Percentiles rank a stretch among this genome's conserved stretches.
These are phyloP conservation scores for Neonectria ditissima DNA, from an alignment of 2,329 filamentous ascomycete genomes.

Conservation along the genomic window DNA sequence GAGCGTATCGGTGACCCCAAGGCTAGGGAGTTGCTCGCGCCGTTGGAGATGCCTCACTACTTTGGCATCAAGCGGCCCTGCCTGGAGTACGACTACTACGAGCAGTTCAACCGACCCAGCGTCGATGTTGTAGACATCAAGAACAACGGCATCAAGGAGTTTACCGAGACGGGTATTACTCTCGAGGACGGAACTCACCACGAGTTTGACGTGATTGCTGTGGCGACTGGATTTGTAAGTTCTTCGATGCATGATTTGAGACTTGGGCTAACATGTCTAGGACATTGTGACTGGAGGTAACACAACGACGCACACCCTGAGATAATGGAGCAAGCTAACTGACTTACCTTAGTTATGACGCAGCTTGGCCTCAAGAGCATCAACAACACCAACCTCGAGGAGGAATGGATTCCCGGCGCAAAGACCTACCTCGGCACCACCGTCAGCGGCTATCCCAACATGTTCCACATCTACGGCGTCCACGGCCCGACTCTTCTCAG, in stretches of 20 bases:
- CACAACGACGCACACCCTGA: neutral
- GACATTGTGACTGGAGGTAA: slow-evolving; percentile 52
- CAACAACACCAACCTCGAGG: slow-evolving; percentile 50
- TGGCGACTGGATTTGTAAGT: slow-evolving; percentile 61
- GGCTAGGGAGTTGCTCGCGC: slow-evolving; percentile 64
- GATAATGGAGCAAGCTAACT: slow-evolving; percentile 8
- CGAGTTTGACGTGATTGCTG: slow-evolving; percentile 58
- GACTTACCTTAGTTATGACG: slow-evolving; percentile 52
- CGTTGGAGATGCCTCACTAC: slow-evolving; percentile 62
- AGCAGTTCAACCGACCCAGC: slow-evolving; percentile 58
- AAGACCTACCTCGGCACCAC: slow-evolving; percentile 60
- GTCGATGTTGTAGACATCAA: slow-evolving; percentile 59
- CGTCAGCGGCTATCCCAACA: slow-evolving; percentile 60
- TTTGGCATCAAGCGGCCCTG: slow-evolving; percentile 66
- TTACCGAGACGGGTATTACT: slow-evolving; percentile 56
- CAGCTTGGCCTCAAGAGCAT: slow-evolving; percentile 59
- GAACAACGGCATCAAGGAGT: slow-evolving; percentile 54
- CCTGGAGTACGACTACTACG: slow-evolving; percentile 58
- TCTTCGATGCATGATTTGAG: neutral
- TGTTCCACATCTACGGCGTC: slow-evolving; percentile 66
- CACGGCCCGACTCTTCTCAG: slow-evolving; percentile 67
- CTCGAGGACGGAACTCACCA: slow-evolving; percentile 55
- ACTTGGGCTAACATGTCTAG: slow-evolving; percentile 33
- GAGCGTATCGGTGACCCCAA: slow-evolving; percentile 62
- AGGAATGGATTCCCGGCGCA: slow-evolving; percentile 57